Base-by-base conservation (phyloP, 495 filamentous ascomycete genomes). In the Penicillium bovifimosum region DNA sequence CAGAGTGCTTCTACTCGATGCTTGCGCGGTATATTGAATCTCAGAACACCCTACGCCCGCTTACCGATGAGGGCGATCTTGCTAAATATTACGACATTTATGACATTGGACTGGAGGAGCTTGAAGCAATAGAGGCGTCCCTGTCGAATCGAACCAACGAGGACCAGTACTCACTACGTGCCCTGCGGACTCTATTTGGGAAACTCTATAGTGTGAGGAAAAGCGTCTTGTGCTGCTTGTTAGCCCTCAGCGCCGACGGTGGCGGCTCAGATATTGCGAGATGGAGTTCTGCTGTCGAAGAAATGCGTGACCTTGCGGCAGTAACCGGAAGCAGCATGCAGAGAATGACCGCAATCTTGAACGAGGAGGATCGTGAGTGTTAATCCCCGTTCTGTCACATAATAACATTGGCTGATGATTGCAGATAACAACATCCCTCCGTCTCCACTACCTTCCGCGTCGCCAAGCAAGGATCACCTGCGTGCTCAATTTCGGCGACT, bases 71-170 rank as follows among this genome's bases (percentile, higher is more conserved):
- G 55, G 74, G 83, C 41, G 87, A 96, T 59, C 73, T 96, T 11
- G 91, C 91, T 42, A 93, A 88, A 70, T 96, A 91, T 64, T 84
- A 88, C 53, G 91, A 96, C 59, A 86, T 96, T 32, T 96, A 96
- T 58, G 91, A 97, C 60, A 85, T 97, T 52, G 88, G 80, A 47
- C 77, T 85, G 41, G 80, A 82, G 29, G 91, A 97, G 58, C 76
- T 91, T 11, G 75, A 78, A 41, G 86, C 87, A 48, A 82, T 85
- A 4, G 74, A 82, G 50, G 65, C 78, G 18, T 80, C 80, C 3
- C 80, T 85, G 39, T 68, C 77, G 1, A 80, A 86, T 27, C 66
- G 71, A 29, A 80, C 86, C 28, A 75, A 80, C 55, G 86, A 95
- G 31, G 86, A 92, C 50, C 65, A 77, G 16, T 89, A 95, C 62